Percentiles rank a stretch among this genome's conserved stretches.
These are phyloP conservation scores for Fusarium pseudonygamai DNA, from an alignment of 2,329 filamentous ascomycete genomes.

Conservation along the genomic window DNA sequence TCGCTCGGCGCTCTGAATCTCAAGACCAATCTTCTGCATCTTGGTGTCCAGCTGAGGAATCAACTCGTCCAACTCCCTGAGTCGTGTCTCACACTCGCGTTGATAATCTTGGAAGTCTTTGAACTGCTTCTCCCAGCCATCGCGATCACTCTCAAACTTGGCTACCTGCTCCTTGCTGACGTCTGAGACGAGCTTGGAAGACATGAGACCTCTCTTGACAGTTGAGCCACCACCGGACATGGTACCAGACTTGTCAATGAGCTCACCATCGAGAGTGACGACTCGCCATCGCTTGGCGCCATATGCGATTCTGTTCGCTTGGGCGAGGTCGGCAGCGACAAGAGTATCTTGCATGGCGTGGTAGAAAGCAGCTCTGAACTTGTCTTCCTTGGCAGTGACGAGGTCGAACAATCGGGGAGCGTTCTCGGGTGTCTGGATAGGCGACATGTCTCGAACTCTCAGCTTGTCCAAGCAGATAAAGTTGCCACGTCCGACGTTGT, in stretches of 20 bases:
- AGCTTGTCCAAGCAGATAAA: slow-evolving; percentile 96
- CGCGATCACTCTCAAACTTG: slow-evolving; percentile 87
- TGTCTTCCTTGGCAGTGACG: slow-evolving; percentile 87
- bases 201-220: slow-evolving; percentile 94
- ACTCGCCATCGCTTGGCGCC: slow-evolving; percentile 94
- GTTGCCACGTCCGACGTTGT: slow-evolving; percentile 94
- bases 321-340: slow-evolving; percentile 90
- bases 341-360: slow-evolving; percentile 95
- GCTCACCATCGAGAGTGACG: slow-evolving; percentile 91
- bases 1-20: slow-evolving; percentile 85
- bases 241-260: slow-evolving; percentile 98
- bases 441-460: slow-evolving; percentile 77
- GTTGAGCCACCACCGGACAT: slow-evolving; percentile 97
- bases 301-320: slow-evolving; percentile 97
- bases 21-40: slow-evolving; percentile 89
- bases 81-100: slow-evolving; percentile 76
- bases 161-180: slow-evolving; percentile 87
- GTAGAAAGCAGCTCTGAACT: slow-evolving; percentile 91
- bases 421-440: slow-evolving; percentile 88
- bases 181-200: slow-evolving; percentile 90
- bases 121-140: slow-evolving; percentile 82
- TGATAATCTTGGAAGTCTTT: slow-evolving; percentile 86
- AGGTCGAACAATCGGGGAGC: slow-evolving; percentile 94
- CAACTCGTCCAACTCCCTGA: slow-evolving; percentile 78
- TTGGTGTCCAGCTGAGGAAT: slow-evolving; percentile 88